phyloP scores from a whole-genome alignment of 1,284 basidiomycete species.

The Sporisorium iseilematis-ciliati region DNA sequence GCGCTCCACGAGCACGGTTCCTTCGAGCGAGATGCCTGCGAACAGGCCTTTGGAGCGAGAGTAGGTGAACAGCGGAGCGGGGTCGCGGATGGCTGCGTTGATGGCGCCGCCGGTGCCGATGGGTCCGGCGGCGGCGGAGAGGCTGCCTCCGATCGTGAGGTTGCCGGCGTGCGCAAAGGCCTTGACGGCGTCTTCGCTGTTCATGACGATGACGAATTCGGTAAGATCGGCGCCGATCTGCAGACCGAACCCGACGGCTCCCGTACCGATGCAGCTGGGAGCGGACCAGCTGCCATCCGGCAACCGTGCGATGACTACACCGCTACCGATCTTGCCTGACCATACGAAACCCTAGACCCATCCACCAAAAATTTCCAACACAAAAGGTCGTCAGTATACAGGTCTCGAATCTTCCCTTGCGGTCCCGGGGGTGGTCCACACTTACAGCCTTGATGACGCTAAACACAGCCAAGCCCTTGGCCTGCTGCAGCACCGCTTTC shows the following conservation, averaged over 20 bases:
- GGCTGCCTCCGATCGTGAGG: conserved; percentile 84
- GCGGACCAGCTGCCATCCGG: conserved; percentile 98
- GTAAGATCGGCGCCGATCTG: conserved; percentile 80
- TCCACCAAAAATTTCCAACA: background rate
- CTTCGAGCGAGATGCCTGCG: conserved; percentile 93
- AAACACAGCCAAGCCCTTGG: conserved; percentile 89
- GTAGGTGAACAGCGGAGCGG: conserved; percentile 97
- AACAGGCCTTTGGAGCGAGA: conserved; percentile 95
- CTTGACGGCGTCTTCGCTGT: conserved; percentile 92
- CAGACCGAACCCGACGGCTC: conserved; percentile 88
- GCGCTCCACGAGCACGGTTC: conserved; percentile 92
- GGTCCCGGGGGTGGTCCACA: background rate
- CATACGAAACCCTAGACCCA: conserved; percentile 82
- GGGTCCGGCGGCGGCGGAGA: conserved; percentile 72
- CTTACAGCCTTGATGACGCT: conserved; percentile 78
- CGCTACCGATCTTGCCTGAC: conserved; percentile 94
- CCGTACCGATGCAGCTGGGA: conserved; percentile 96
- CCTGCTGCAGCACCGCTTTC: conserved; percentile 88
- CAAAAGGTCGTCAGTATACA: conserved; percentile 1
- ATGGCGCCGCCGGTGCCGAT: conserved; percentile 95
- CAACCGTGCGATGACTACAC: conserved; percentile 91
- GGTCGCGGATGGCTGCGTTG: conserved; percentile 86
- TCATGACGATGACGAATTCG: conserved; percentile 85
- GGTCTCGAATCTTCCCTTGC: background rate
- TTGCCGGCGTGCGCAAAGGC: conserved; percentile 97